Base-by-base conservation (phyloP, 2,329 filamentous ascomycete species). In the Fusarium caatingaense region DNA sequence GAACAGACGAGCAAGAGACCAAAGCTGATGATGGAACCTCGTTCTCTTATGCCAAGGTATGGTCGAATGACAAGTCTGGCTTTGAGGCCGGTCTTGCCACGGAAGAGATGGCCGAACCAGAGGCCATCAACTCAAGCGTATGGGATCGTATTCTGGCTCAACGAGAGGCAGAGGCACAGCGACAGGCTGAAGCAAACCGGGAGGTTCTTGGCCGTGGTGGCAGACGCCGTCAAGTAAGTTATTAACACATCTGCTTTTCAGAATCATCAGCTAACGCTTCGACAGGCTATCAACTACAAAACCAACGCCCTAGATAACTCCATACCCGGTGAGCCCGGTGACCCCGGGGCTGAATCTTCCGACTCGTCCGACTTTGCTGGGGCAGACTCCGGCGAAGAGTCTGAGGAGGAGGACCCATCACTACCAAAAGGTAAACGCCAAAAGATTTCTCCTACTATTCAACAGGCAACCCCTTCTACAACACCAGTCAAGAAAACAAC, bases 81-180 rank as follows among this genome's bases (percentile, higher is more conserved):
- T 83, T 97, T 8, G 86, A 90, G 50, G 90, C 92, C 20, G 85
- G 88, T 25, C 77, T 92, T 23, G 84, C 88, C 40, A 79, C 81
- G 3, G 83, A 85, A 25, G 81, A 83, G 8, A 82, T 85, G 4
- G 83, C 87, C 27, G 85, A 87, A 9, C 83, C 86, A 8, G 78
- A 84, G 10, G 83, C 85, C 0, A 84, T 90, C 12, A 90, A 90
- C 74, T 86, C 88, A 16, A 90, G 89, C 37, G 88, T 97, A 0
- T 99, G 97, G 97, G 94, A 97, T 56, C 91, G 91, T 73, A 98
- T 99, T 64, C 84, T 99, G 37, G 89, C 90, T 56, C 88, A 97
- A 76, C 90, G 96, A 68, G 93, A 97, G 78, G 89, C 88, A 44
- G 89, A 91, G 57, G 94, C 94, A 5, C 86, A 88, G n/a, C 88